Percentiles rank a stretch among this genome's conserved stretches.
Conservation (phyloP, 2,329 filamentous ascomycete genomes). For the Ophiostoma australiae region DNA sequence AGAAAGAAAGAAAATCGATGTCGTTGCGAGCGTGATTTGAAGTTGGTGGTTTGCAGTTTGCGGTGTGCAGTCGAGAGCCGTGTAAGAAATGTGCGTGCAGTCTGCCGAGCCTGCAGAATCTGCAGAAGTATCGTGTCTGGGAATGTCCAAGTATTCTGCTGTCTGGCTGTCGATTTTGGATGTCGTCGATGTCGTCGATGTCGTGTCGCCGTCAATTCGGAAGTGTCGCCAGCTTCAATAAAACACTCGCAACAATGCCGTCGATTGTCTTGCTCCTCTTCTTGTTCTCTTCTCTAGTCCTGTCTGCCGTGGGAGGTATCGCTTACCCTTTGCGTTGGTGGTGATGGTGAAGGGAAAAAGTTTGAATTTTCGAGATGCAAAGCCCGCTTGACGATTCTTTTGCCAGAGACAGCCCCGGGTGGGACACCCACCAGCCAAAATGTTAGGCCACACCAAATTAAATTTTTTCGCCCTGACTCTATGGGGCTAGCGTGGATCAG, state of each 20-base stretch:
- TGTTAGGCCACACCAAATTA: conserved; percentile 25
- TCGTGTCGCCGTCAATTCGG: background rate
- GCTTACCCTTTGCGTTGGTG: conserved; percentile 28
- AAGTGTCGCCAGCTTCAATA: background rate
- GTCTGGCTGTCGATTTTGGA: background rate
- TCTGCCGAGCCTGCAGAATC: background rate
- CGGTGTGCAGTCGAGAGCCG: background rate
- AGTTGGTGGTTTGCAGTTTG: background rate
- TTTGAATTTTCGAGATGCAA: conserved; percentile 26
- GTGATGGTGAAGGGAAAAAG: conserved; percentile 23
- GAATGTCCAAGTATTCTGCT: background rate
- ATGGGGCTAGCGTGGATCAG: conserved; percentile 21
- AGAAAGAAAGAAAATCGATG: background rate
- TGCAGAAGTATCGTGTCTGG: background rate
- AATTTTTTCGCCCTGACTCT: conserved; percentile 24
- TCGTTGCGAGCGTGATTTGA: background rate
- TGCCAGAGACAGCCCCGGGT: conserved; percentile 20
- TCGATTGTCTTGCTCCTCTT: conserved; percentile 5
- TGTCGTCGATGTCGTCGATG: conserved; percentile 9
- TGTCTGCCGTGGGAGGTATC: conserved; percentile 17
- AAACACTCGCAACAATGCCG: conserved; percentile 4
- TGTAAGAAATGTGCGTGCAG: background rate
- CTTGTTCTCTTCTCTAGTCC: conserved; percentile 9
- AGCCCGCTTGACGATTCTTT: conserved; percentile 22
- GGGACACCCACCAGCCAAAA: conserved; percentile 20